Base-by-base conservation (phyloP, 2,329 filamentous ascomycete genomes). In the Falciphora oryzae region DNA sequence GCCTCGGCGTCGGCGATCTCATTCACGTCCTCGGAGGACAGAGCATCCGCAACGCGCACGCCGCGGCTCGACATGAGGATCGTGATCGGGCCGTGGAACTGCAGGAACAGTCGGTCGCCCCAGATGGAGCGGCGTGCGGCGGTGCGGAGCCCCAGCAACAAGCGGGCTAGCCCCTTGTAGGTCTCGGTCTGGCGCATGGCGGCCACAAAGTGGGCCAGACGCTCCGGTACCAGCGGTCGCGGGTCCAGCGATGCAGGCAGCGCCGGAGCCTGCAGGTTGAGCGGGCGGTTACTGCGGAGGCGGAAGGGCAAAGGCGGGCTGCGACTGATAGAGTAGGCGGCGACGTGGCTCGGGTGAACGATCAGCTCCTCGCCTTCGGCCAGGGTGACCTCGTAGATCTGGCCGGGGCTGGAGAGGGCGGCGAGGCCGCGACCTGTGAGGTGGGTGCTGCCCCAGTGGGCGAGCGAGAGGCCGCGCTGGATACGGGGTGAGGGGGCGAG, bases 61-160 rank as follows among this genome's bases (percentile, higher is more conserved):
- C 89, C 93, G n/a, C 94, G 87, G 63, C 92, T 96, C 68, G 96
- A 96, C 71, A 99, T 81, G 58, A 98, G 82, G 61, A 99, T 85
- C 2, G 91, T 97, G 7, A 85, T 86, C 2, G 95, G 95, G 0
- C 95, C 95, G 65, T 89, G 85, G 74, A 99, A 97, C 72, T 91
- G 90, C 38, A 99, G 80, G 77, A 98, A 98, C 31, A 98, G 81
- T 77, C 94, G 81, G 74, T 99, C 95, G 28, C 95, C 95, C 92
- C 93, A 98, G 65, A 99, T 90, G 1, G 91, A 91, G 71, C 91
- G 85, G 66, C 93, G 85, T 57, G 89, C 82, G 78, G 89, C 88
- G 0, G 93, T 97, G 66, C 92, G 86, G 27, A 96, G 69, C 53
- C 79, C 85, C 75, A 90, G 91, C 10, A 90, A 75, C 35, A 86